Conservation (phyloP, 2,329 filamentous ascomycete species). For the Phialophora verrucosa region DNA sequence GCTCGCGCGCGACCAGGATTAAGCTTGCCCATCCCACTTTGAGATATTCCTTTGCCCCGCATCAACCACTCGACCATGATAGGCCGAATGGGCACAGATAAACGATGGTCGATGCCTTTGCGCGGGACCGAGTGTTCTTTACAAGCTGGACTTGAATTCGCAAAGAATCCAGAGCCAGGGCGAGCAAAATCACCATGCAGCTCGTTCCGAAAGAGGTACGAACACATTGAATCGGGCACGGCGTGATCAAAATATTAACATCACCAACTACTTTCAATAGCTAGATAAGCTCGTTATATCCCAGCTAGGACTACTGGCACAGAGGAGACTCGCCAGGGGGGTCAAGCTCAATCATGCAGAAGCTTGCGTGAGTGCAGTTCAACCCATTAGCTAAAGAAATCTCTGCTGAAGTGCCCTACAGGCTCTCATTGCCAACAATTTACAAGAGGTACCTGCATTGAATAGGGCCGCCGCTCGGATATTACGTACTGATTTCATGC, state of each 20-base stretch:
- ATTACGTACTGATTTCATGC: background rate
- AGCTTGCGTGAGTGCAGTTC: slow-evolving; percentile 65
- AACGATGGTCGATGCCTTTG: slow-evolving; percentile 8
- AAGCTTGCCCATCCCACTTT: slow-evolving; percentile 14
- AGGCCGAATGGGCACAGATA: slow-evolving; percentile 26
- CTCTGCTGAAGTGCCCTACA: slow-evolving; percentile 37
- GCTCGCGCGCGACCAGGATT: slow-evolving; percentile 5
- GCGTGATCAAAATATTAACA: slow-evolving; percentile 3
- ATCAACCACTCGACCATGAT: slow-evolving; percentile 28
- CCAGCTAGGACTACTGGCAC: slow-evolving; percentile 84
- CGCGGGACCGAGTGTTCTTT: background rate
- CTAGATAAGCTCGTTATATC: slow-evolving; percentile 95
- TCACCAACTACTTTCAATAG: slow-evolving; percentile 54
- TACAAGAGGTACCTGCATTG: slow-evolving; percentile 72
- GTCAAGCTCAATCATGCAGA: slow-evolving; percentile 89
- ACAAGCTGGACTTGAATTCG: slow-evolving; percentile 1
- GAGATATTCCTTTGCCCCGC: slow-evolving; percentile 30
- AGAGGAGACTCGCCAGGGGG: slow-evolving; percentile 84
- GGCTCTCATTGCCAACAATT: slow-evolving; percentile 74
- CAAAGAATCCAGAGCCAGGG: background rate
- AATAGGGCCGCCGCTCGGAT: background rate
- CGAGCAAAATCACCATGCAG: slow-evolving; percentile 45
- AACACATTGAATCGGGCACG: background rate
- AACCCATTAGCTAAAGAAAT: background rate
- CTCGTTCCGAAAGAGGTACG: slow-evolving; percentile 55